phyloP scores from a whole-genome alignment of 305 asterid genomes.

The Coffea humblotiana region DNA sequence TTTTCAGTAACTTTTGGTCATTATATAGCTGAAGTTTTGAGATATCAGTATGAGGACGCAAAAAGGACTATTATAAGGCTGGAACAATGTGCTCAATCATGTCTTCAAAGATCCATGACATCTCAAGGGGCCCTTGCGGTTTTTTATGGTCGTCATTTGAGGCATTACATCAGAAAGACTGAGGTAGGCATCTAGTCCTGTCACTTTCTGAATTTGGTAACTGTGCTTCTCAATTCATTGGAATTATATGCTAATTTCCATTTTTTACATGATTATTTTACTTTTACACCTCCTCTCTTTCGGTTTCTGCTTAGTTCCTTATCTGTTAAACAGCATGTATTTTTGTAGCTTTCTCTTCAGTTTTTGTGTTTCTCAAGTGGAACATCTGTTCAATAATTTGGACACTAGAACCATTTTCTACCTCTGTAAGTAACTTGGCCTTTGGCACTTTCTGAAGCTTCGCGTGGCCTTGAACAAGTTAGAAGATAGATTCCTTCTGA shows the following conservation, averaged over 20 bases:
- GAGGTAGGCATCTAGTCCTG: slow-evolving; percentile 53
- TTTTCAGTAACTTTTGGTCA: slow-evolving; percentile 21
- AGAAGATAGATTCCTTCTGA: background rate
- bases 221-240: slow-evolving; percentile 7
- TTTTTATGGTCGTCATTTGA: slow-evolving; percentile 82
- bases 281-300: background rate
- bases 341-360: too few species aligned
- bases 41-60: slow-evolving; percentile 65
- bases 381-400: background rate
- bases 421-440: background rate
- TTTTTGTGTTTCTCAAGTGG: background rate
- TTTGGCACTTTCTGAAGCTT: background rate
- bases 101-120: slow-evolving; percentile 69
- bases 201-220: slow-evolving; percentile 24
- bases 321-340: too few species aligned
- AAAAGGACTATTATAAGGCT: slow-evolving; percentile 80
- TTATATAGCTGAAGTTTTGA: slow-evolving; percentile 48
- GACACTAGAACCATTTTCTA: background rate
- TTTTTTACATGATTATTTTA: background rate
- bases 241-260: background rate
- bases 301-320: background rate
- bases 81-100: slow-evolving; percentile 75
- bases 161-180: slow-evolving; percentile 70
- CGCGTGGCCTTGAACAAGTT: background rate
- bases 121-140: slow-evolving; percentile 77